Conservation (phyloP, 2,329 filamentous ascomycete genomes). For the Rosellinia necatrix region DNA sequence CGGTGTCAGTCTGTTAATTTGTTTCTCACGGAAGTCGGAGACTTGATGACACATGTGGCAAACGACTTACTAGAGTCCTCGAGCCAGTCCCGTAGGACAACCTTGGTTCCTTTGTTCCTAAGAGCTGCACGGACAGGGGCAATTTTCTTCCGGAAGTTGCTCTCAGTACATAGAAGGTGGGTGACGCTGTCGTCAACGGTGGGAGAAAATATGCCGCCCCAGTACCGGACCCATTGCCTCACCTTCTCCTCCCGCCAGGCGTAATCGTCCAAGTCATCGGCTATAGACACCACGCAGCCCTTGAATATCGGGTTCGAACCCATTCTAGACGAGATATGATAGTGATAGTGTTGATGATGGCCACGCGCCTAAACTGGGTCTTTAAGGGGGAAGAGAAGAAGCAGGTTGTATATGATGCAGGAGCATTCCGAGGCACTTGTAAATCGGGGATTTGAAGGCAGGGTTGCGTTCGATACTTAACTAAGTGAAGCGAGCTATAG, state of each 20-base stretch:
- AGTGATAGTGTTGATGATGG: neutral
- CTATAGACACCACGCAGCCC: conserved; percentile 58
- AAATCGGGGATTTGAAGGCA: too few relatives aligned
- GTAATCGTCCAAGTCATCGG: conserved; percentile 59
- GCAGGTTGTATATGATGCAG: too few relatives aligned
- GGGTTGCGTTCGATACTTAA: neutral
- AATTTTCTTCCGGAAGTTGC: conserved; percentile 59
- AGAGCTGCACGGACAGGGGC: conserved; percentile 51
- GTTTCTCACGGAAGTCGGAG: too few relatives aligned
- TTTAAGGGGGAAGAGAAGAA: too few relatives aligned
- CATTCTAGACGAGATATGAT: neutral
- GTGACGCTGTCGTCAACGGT: conserved; percentile 63
- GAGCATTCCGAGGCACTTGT: too few relatives aligned
- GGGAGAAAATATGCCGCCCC: conserved; percentile 62
- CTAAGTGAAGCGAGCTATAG: neutral
- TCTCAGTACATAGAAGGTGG: conserved; percentile 70
- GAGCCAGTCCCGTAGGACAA: conserved; percentile 59
- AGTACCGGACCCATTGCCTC: conserved; percentile 65
- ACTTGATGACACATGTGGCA: too few relatives aligned
- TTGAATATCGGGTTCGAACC: conserved; percentile 46
- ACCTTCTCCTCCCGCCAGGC: conserved; percentile 59
- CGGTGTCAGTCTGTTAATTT: too few relatives aligned
- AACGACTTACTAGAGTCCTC: conserved; percentile 47
- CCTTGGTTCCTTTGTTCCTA: conserved; percentile 40
- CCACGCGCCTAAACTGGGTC: too few relatives aligned